phyloP scores from a whole-genome alignment of 106 monocot species.

The Phalaenopsis aphrodite region DNA sequence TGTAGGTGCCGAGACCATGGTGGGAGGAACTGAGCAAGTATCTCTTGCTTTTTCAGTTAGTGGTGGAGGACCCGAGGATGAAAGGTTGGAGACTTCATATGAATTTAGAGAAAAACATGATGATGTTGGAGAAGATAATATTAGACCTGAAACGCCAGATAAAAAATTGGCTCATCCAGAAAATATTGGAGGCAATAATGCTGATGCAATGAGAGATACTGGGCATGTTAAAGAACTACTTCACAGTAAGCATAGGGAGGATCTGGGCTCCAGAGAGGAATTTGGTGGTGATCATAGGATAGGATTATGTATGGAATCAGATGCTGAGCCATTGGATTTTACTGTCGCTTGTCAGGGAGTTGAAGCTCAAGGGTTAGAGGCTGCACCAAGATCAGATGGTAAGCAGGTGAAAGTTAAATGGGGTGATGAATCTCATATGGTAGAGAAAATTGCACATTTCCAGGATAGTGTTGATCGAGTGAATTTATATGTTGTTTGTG shows the following conservation, averaged over 20 bases:
- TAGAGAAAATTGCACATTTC: background rate
- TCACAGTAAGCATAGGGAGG: background rate
- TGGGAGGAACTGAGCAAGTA: conserved; percentile 1
- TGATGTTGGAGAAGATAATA: background rate
- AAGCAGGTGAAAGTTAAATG: background rate
- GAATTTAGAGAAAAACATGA: background rate
- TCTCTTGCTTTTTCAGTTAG: background rate
- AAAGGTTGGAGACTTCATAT: background rate
- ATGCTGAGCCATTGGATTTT: background rate
- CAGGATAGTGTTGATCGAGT: background rate
- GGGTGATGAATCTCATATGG: background rate
- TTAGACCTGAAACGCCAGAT: background rate
- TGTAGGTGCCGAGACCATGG: background rate
- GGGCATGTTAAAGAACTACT: background rate
- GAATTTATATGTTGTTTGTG: background rate
- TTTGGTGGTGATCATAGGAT: background rate
- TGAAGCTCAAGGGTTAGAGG: background rate
- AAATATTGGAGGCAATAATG: background rate
- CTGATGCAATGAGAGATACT: background rate
- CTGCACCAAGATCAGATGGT: background rate
- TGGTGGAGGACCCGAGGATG: background rate
- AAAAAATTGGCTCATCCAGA: background rate
- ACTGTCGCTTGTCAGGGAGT: background rate
- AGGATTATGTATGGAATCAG: background rate
- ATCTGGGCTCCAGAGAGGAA: background rate